Conservation (phyloP, 805 yeast genomes). For the Metschnikowia borealis region DNA sequence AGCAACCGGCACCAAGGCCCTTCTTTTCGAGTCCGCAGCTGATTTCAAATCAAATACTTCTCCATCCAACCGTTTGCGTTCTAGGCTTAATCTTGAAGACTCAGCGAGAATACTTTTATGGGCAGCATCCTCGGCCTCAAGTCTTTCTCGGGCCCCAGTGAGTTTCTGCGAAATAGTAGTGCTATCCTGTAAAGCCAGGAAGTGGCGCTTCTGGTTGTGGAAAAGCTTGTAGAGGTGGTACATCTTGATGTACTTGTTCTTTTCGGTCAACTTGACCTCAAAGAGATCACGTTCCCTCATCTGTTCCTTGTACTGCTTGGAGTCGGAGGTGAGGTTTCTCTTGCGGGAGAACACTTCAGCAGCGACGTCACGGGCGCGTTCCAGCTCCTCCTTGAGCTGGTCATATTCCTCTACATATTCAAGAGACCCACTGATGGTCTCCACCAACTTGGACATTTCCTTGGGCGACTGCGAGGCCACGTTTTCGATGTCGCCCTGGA, state of each 20-base stretch:
- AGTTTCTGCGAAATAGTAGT: conserved; percentile 9
- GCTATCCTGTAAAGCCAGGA: conserved; percentile 32
- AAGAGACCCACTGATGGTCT: conserved; percentile 77
- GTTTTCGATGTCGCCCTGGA: conserved; percentile 95
- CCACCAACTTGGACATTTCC: conserved; percentile 71
- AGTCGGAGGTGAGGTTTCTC: conserved; percentile 66
- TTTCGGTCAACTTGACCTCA: conserved; percentile 50
- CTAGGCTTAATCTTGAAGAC: conserved; percentile 45
- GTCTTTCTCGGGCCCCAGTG: conserved; percentile 19
- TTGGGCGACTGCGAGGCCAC: conserved; percentile 82
- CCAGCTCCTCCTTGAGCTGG: conserved; percentile 55
- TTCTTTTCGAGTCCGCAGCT: conserved; percentile 42
- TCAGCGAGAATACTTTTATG: conserved; percentile 31
- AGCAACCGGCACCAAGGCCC: conserved; percentile 57
- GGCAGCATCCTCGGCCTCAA: conserved; percentile 25
- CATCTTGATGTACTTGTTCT: conserved; percentile 41
- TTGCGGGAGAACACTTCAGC: conserved; percentile 63
- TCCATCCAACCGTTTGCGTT: conserved; percentile 38
- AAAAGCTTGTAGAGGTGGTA: conserved; percentile 62
- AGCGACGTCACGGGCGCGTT: conserved; percentile 59
- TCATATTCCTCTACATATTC: conserved; percentile 70
- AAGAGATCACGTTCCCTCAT: conserved; percentile 66
- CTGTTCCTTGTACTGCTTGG: conserved; percentile 75
- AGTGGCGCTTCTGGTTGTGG: conserved; percentile 49
- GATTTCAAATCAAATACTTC: conserved; percentile 32